These are phyloP conservation scores for Boletus hoseneyae DNA, from an alignment of 1,284 basidiomycete species.

Conservation along the genomic window DNA sequence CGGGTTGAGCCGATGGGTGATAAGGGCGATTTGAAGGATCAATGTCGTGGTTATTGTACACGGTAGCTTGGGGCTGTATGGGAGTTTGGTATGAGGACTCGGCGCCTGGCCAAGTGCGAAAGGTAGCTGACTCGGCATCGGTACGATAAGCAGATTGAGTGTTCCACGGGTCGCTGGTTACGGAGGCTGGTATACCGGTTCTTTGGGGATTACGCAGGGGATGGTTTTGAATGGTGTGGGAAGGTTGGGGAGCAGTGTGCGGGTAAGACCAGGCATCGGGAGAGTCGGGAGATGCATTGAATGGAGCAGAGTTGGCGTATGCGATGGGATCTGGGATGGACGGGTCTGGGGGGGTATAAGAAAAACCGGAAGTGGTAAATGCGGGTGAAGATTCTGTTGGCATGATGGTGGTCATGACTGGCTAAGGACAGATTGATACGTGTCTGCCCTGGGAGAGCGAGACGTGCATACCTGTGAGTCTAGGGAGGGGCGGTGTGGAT, in stretches of 20 bases:
- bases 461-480: constrained; percentile 30
- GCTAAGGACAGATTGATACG: constrained; percentile 20
- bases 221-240: constrained; percentile 49
- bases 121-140: constrained; percentile 33
- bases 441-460: neutral
- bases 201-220: constrained; percentile 40
- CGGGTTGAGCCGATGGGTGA: constrained; percentile 28
- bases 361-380: constrained; percentile 44
- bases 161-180: constrained; percentile 26
- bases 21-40: constrained; percentile 34
- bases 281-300: constrained; percentile 36
- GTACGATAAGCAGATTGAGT: constrained; percentile 25
- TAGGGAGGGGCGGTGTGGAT: constrained; percentile 27
- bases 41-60: constrained; percentile 29
- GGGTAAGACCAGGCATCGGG: constrained; percentile 55
- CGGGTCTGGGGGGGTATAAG: constrained; percentile 29
- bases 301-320: constrained; percentile 28
- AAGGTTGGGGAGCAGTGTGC: constrained; percentile 38
- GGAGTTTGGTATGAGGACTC: constrained; percentile 35
- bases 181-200: constrained; percentile 24
- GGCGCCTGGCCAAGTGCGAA: constrained; percentile 38
- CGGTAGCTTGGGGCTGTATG: constrained; percentile 26
- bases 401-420: constrained; percentile 38
- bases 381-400: constrained; percentile 36
- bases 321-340: constrained; percentile 34